Conservation (phyloP, 805 yeast species). For the Lipomyces chichibuensis region DNA sequence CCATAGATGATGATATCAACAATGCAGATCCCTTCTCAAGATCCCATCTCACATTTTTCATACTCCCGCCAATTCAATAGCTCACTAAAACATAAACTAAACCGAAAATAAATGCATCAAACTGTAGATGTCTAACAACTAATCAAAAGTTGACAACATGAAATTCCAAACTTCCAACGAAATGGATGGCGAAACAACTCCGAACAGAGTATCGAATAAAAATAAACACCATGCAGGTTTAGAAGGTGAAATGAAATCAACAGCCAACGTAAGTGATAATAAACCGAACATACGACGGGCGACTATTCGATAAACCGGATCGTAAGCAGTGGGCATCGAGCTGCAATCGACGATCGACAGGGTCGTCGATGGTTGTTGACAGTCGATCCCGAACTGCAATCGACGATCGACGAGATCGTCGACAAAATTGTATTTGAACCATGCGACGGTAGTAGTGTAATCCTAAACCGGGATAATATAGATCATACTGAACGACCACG, state of each 20-base stretch:
- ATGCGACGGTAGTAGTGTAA: too few relatives aligned
- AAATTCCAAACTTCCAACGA: not conserved
- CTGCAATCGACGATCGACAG: slow-evolving; percentile 1
- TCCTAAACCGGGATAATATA: too few relatives aligned
- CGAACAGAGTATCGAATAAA: not conserved
- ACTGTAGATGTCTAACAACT: not conserved
- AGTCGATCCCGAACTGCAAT: not conserved
- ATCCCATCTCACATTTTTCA: not conserved
- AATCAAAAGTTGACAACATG: not conserved
- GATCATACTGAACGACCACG: not conserved
- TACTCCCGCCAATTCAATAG: not conserved
- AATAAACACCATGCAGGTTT: not conserved
- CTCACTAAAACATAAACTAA: not conserved
- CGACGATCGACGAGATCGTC: slow-evolving; percentile 3
- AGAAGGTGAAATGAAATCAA: not conserved
- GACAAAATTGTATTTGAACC: not conserved
- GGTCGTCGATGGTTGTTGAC: not conserved
- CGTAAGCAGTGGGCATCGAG: not conserved
- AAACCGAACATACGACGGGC: not conserved
- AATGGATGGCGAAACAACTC: not conserved
- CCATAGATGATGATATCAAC: not conserved
- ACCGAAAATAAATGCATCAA: not conserved
- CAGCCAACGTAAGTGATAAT: not conserved
- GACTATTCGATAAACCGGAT: not conserved
- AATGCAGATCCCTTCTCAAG: not conserved